phyloP scores from a whole-genome alignment of 768 basidiomycete species.

The Rhodotorula diobovata region DNA sequence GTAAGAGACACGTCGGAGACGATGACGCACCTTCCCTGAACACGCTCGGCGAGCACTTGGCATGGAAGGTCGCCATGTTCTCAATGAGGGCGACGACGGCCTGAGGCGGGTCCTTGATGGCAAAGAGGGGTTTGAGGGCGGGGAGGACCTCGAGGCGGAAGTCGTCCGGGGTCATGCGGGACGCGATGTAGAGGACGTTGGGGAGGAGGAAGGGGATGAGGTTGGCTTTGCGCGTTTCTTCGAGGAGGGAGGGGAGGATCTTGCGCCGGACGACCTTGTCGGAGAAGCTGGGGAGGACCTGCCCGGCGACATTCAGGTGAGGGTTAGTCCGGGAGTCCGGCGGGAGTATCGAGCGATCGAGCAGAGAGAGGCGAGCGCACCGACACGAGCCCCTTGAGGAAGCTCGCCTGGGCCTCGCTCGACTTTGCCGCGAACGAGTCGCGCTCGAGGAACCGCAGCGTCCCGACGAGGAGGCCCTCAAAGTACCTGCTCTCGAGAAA shows the following conservation, averaged over 20 bases:
- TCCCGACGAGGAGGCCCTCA: slow-evolving; percentile 89
- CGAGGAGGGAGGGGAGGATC: slow-evolving; percentile 82
- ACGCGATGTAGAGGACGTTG: slow-evolving; percentile 86
- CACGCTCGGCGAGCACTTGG: slow-evolving; percentile 76
- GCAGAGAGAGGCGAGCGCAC: not conserved
- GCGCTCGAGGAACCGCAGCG: slow-evolving; percentile 90
- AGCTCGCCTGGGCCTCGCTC: slow-evolving; percentile 89
- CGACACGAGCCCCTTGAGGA: slow-evolving; percentile 77
- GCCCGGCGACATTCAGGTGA: not conserved
- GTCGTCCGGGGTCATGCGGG: slow-evolving; percentile 64
- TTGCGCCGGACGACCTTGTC: slow-evolving; percentile 81
- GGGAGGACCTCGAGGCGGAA: slow-evolving; percentile 79
- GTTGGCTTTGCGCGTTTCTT: slow-evolving; percentile 84
- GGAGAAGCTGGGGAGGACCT: slow-evolving; percentile 71
- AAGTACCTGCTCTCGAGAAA: slow-evolving; percentile 66
- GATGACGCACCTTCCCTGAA: slow-evolving; percentile 76
- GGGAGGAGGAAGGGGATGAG: slow-evolving; percentile 92
- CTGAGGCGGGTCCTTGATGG: slow-evolving; percentile 88
- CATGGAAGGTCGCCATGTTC: slow-evolving; percentile 77
- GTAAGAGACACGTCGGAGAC: not conserved
- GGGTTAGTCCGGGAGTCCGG: accelerated
- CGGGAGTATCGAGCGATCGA: no score
- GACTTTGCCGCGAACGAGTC: slow-evolving; percentile 92
- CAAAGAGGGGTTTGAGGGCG: slow-evolving; percentile 81
- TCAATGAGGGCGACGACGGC: slow-evolving; percentile 92